Conservation (phyloP, 2,329 filamentous ascomycete genomes). For the Hypoxylon sp. region DNA sequence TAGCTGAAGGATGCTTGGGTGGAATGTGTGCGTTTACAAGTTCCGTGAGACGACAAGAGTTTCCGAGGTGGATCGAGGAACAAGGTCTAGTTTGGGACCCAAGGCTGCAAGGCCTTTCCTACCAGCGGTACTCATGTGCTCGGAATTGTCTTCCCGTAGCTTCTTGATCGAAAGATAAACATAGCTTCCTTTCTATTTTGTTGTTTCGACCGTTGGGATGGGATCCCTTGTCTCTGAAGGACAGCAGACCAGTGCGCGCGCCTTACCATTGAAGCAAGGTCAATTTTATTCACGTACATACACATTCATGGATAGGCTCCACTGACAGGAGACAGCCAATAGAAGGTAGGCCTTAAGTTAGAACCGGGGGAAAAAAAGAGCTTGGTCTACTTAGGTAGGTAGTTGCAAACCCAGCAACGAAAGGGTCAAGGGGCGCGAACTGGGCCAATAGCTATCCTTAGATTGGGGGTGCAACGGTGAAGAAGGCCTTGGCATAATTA, state of each 20-base stretch:
- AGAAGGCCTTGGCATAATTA: conserved; percentile 32
- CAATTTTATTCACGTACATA: conserved; percentile 8
- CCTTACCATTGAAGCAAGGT: conserved; percentile 25
- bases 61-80: conserved; percentile 20
- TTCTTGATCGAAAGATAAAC: conserved; percentile 43
- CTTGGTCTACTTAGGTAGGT: conserved; percentile 38
- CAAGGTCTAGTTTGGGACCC: conserved; percentile 32
- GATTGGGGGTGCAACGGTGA: conserved; percentile 28
- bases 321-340: conserved; percentile 28
- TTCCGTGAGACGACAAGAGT: conserved; percentile 23
- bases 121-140: conserved; percentile 26
- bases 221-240: conserved; percentile 20
- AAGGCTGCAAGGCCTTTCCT: conserved; percentile 21
- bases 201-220: conserved; percentile 10
- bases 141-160: conserved; percentile 41
- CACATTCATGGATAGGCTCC: conserved; percentile 16
- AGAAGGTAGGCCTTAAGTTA: conserved; percentile 5
- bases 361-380: conserved; percentile 19
- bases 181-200: conserved; percentile 34
- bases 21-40: conserved; percentile 49
- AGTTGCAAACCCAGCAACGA: conserved; percentile 29
- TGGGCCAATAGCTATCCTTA: conserved; percentile 30
- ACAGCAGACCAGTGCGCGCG: conserved; percentile 33
- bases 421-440: conserved; percentile 19
- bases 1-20: conserved; percentile 45